Percentiles rank a stretch among this genome's conserved stretches.
These are phyloP conservation scores for Amaranthus palmeri DNA, from an alignment of 148 eudicot genomes.

Conservation along the genomic window DNA sequence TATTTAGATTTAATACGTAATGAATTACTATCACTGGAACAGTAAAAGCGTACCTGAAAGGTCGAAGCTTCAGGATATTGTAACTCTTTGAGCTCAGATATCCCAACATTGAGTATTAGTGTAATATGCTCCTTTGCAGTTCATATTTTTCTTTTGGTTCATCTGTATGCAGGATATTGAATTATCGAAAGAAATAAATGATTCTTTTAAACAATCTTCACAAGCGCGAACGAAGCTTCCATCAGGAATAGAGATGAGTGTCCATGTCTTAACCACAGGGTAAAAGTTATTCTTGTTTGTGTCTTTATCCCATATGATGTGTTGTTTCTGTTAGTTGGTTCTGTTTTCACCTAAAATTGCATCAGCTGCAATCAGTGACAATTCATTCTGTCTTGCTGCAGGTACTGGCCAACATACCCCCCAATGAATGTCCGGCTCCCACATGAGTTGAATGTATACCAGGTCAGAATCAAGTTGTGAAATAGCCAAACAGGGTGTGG, in stretches of 20 bases:
- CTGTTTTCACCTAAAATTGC: background rate
- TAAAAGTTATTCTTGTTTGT: slow-evolving; percentile 9
- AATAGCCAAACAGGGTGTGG: background rate
- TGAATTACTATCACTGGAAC: background rate
- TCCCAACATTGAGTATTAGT: background rate
- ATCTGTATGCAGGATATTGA: slow-evolving; percentile 72
- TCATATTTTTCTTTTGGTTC: background rate
- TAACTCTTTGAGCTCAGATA: background rate
- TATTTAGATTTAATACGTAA: too few species aligned
- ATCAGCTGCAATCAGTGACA: slow-evolving; percentile 2
- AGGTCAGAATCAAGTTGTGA: slow-evolving; percentile 50
- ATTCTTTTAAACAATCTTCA: slow-evolving; percentile 90
- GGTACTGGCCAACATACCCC: slow-evolving; percentile 99
- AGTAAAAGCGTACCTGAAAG: background rate
- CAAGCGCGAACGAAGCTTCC: slow-evolving; percentile 97
- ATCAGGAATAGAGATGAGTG: slow-evolving; percentile 97
- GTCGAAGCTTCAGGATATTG: background rate
- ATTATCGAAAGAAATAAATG: slow-evolving; percentile 92
- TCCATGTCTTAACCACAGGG: slow-evolving; percentile 97
- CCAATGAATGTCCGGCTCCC: slow-evolving; percentile 98
- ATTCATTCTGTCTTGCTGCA: slow-evolving; percentile 32
- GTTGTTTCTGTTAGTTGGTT: background rate
- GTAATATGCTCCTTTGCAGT: background rate
- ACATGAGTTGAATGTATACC: slow-evolving; percentile 88
- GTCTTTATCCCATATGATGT: background rate